phyloP scores from a whole-genome alignment of 768 basidiomycete genomes.

The Phylloporus rhodoxanthus region DNA sequence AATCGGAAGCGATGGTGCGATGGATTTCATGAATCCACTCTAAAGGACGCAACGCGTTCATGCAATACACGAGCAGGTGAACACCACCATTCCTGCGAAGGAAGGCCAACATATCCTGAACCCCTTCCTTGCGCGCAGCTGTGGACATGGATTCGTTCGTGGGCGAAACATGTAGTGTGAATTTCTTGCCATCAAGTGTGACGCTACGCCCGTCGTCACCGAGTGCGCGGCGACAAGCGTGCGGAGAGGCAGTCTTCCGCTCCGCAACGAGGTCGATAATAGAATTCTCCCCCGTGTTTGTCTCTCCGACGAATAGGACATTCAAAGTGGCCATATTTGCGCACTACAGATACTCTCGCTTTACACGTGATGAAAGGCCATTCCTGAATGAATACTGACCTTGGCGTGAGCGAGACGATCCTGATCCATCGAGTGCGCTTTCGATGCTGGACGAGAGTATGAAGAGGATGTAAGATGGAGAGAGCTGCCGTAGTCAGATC shows the following conservation, averaged over 20 bases:
- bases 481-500: conserved; percentile 10
- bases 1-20: conserved; percentile 4
- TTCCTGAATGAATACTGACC: conserved; percentile 10
- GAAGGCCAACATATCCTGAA: conserved; percentile 5
- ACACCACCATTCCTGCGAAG: conserved; percentile 15
- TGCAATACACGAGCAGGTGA: conserved; percentile 20
- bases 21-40: conserved; percentile 13
- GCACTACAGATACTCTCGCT: conserved; percentile 8
- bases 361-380: neutral
- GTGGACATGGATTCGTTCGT: conserved; percentile 1
- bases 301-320: conserved; percentile 21
- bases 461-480: conserved; percentile 6
- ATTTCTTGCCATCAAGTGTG: conserved; percentile 12
- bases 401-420: neutral
- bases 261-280: conserved; percentile 15
- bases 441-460: conserved; percentile 11
- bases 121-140: neutral
- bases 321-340: conserved; percentile 6
- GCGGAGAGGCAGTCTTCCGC: neutral
- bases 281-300: conserved; percentile 12
- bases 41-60: conserved; percentile 9
- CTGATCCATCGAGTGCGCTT: conserved; percentile 7
- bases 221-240: neutral
- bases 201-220: conserved; percentile 7
- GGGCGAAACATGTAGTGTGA: conserved; percentile 9